A percentile compares a stretch with the other conserved stretches of the same genome.
Conservation (phyloP, 2,329 filamentous ascomycete genomes). For the Paecilomyces formosus region DNA sequence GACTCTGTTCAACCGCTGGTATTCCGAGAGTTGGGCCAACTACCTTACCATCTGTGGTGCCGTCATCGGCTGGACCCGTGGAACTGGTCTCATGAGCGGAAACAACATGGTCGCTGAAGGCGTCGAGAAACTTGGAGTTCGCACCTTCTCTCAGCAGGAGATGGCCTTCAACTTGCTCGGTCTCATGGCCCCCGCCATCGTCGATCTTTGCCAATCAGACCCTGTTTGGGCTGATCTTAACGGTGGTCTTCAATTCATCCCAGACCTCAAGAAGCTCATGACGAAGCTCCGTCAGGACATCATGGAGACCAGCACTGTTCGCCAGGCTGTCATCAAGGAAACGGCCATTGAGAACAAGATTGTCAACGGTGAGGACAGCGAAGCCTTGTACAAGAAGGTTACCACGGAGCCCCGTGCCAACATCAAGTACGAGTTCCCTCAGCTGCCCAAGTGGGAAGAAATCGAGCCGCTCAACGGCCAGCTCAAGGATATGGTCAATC, state of each 20-base stretch:
- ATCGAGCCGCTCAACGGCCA: constrained; percentile 79
- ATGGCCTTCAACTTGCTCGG: constrained; percentile 99
- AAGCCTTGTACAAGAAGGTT: constrained; percentile 91
- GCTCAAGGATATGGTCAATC: constrained; percentile 95
- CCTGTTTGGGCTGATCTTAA: constrained; percentile 97
- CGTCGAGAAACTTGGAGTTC: constrained; percentile 91
- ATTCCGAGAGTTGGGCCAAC: constrained; percentile 93
- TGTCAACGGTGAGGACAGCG: constrained; percentile 87
- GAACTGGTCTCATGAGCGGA: constrained; percentile 93
- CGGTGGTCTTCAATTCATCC: constrained; percentile 94
- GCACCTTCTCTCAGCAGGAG: constrained; percentile 97
- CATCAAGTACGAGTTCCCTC: constrained; percentile 94
- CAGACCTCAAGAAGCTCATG: constrained; percentile 91
- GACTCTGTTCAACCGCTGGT: constrained; percentile 97
- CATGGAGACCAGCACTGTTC: constrained; percentile 89
- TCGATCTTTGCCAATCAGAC: constrained; percentile 90
- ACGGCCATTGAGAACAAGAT: constrained; percentile 95
- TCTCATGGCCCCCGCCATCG: constrained; percentile 87
- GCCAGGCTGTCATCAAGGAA: constrained; percentile 90
- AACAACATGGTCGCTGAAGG: constrained; percentile 98
- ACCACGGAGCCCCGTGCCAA: constrained; percentile 90
- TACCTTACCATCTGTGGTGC: constrained; percentile 98
- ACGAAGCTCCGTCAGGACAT: constrained; percentile 88
- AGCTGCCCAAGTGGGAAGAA: constrained; percentile 83
- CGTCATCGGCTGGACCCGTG: constrained; percentile 98